Evolutionary conservation across 106 monocot genomes (phyloP), one percentile per base, ranked within the genome.

Genomic region (Dendrobium nobile): DNA sequence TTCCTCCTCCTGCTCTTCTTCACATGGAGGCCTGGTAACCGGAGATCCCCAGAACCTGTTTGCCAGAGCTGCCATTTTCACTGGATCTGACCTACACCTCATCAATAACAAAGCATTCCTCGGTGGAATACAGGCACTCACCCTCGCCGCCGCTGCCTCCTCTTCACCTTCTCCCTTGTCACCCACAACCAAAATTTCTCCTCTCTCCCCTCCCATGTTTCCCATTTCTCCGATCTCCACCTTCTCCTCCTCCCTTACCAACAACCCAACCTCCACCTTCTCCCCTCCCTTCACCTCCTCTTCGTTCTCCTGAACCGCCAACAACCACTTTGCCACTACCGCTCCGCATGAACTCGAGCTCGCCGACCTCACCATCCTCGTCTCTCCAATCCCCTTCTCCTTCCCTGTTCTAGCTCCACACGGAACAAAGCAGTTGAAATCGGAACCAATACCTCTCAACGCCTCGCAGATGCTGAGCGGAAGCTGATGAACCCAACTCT

Each of bases 51-150:
- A 92, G 41, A 95, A 91, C 20, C 93, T 72, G 41, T 45, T 92
- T 0, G 95, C 88, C 78, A 99, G 45, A 3, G 92, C 92, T 1
- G 98, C 92, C 95, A 99, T 95, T 42, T 85, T 80, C 16, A 93
- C 95, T 7, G 98, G 98, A 90, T 99, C 98, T 2, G 98, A 99
- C 78, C 98, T 86, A 65, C 98, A 99, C 75, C 98, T 76, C 98
- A 99, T 99, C 82, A 99, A 82, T 77, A 99, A 55, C 48, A 99
- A 85, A 20, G 98, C 98, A 77, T 99, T 99, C 78, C 73, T 85
- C 2, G 98, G 98, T 4, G 98, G 98, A 78, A 95, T 83, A 73
- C 94, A 94, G 15, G 91, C 84, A 24, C 89, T 89, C 17, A 82
- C 89, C 41, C 83, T 86, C 15, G 67, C 86, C 73, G 54, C 80